These are phyloP conservation scores for Acanthamoeba healyi DNA, from an alignment of 208 protist genomes.

Conservation along the genomic window DNA sequence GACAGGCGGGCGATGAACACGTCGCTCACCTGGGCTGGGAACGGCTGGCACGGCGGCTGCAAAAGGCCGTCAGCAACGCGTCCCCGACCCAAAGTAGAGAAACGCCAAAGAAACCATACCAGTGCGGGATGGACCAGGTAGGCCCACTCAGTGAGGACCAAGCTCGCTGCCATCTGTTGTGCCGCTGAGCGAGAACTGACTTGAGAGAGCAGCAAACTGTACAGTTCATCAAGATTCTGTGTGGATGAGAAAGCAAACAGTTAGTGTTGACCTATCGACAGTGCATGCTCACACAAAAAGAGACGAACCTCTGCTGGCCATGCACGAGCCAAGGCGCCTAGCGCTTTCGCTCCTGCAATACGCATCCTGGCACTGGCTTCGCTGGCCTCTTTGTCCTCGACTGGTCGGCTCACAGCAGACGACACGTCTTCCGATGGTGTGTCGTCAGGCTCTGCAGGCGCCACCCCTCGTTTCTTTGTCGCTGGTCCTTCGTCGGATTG, in stretches of 20 bases:
- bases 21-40: neutral
- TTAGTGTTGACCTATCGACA: neutral
- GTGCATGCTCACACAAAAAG: neutral
- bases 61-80: no score
- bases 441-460: neutral
- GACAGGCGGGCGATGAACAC: neutral
- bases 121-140: neutral
- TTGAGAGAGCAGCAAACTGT: neutral
- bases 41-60: neutral
- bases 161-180: neutral
- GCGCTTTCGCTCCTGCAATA: conserved; percentile 9
- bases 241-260: neutral
- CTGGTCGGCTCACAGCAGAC: neutral
- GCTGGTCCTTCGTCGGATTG: neutral
- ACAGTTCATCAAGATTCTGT: neutral
- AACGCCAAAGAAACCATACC: neutral
- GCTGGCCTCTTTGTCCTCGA: neutral
- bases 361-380: neutral
- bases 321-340: neutral
- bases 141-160: conserved; percentile 27
- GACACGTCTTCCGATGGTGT: neutral
- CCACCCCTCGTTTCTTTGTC: neutral
- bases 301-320: conserved; percentile 14
- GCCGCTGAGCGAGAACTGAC: neutral
- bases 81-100: no score